Evolutionary conservation across 768 basidiomycete genomes (phyloP).

Genomic region (Kwoniella botswanensis): DNA sequence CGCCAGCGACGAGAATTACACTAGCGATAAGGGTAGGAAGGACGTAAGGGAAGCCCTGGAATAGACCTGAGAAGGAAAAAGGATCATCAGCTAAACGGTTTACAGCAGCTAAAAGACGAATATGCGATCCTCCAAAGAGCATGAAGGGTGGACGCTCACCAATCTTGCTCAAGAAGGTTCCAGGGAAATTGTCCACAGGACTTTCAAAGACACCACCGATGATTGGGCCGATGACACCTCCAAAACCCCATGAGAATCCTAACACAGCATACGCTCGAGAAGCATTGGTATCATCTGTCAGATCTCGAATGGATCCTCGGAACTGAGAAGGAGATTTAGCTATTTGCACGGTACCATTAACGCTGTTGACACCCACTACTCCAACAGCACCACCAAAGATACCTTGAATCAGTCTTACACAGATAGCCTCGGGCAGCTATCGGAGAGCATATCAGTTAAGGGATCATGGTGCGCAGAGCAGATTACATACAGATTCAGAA

Average conservation of each 20-base stretch:
- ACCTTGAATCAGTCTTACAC: slow-evolving; percentile 84
- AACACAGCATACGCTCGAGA: slow-evolving; percentile 92
- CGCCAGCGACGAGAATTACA: slow-evolving; percentile 76
- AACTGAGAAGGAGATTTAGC: slow-evolving; percentile 32
- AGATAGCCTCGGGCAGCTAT: slow-evolving; percentile 73
- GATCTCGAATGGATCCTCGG: slow-evolving; percentile 79
- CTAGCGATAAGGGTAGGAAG: slow-evolving; percentile 83
- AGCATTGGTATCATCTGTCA: slow-evolving; percentile 92
- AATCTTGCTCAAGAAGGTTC: slow-evolving; percentile 67
- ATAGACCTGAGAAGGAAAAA: slow-evolving; percentile 60
- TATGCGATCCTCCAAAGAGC: neutral
- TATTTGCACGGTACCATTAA: neutral
- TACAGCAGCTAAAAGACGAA: neutral
- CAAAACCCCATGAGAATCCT: slow-evolving; percentile 97
- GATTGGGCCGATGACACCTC: slow-evolving; percentile 69
- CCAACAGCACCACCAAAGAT: slow-evolving; percentile 93
- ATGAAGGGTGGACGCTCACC: slow-evolving; percentile 32
- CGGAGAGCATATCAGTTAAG: slow-evolving; percentile 72
- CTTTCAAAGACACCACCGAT: slow-evolving; percentile 58
- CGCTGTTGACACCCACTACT: slow-evolving; percentile 64
- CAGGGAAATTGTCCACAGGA: slow-evolving; percentile 85
- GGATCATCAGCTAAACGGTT: too few relatives aligned
- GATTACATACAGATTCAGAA: slow-evolving; percentile 46
- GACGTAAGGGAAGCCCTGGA: slow-evolving; percentile 84
- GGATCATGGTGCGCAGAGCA: slow-evolving; percentile 61